phyloP scores from a whole-genome alignment of 805 yeast species.

The Phaffomyces opuntiae region DNA sequence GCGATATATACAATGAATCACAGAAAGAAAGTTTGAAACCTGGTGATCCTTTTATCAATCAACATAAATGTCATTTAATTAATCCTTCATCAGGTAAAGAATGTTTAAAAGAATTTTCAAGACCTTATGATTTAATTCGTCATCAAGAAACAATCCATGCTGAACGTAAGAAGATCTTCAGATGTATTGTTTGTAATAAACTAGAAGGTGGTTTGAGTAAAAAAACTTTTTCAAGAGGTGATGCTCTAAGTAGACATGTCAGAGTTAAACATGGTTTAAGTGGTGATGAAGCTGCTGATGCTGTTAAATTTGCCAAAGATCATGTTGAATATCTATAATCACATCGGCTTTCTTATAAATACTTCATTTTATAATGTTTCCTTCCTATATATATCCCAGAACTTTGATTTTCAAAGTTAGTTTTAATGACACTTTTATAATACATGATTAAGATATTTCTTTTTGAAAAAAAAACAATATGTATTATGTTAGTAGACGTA shows the following conservation, averaged over 20 bases:
- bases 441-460: not conserved
- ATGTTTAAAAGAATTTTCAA: constrained; percentile 76
- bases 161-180: constrained; percentile 72
- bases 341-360: too few relatives aligned
- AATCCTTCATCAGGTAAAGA: constrained; percentile 56
- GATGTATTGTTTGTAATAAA: constrained; percentile 73
- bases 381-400: too few relatives aligned
- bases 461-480: not conserved
- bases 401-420: not conserved
- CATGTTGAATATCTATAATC: constrained; percentile 50
- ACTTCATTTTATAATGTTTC: too few relatives aligned
- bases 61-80: constrained; percentile 48
- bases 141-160: constrained; percentile 98
- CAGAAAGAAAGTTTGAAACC: not conserved
- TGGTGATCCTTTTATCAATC: not conserved
- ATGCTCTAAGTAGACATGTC: constrained; percentile 89
- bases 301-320: constrained; percentile 69
- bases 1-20: too few relatives aligned
- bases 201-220: constrained; percentile 34
- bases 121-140: constrained; percentile 90
- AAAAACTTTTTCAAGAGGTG: constrained; percentile 88
- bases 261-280: constrained; percentile 80
- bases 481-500: not conserved
- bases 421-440: not conserved
- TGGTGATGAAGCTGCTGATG: constrained; percentile 59